Base-by-base conservation (phyloP, 2,329 filamentous ascomycete species). In the Epichloe coenophiala region DNA sequence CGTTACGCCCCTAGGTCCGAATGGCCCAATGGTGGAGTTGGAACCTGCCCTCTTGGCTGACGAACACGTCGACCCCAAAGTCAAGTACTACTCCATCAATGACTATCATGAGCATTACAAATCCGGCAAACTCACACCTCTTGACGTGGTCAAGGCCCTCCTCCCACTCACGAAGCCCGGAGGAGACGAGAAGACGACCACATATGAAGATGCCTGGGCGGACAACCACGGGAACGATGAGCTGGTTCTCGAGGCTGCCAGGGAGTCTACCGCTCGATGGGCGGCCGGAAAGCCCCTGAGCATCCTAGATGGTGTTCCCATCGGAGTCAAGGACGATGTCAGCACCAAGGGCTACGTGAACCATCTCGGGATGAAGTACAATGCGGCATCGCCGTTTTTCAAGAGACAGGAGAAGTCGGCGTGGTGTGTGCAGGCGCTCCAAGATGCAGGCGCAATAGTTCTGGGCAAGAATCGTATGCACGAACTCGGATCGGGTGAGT, bases 271-370 rank as follows among this genome's bases (percentile, higher is more conserved):
- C 0, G 72, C 78, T 61, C 74, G 89, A 44, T 95, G 85, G 65
- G 78, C 79, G 52, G 70, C 74, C 15, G 84, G 86, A 0, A 74
- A 75, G 54, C 75, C 81, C 0, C 65, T 88, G 15, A 75, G 86
- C 12, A 69, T 86, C 5, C 70, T 95, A 7, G 89, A 95, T 59
- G 89, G 89, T 12, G 80, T 95, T 1, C 89, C 88, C 0, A 77
- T 94, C 46, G 85, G 83, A 0, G 78, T 93, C 58, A 95, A 95
- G 68, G 88, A 94, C 61, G 88, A 95, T 60, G 75, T 83, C 15
- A 75, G 84, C 55, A 71, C 89, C 35, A 73, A 79, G 55, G 87
- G 85, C 13, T 90, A 88, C 62, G 75, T 78, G 47, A 78, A 75
- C 55, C 83, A 80, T 49, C 68, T 77, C 45, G 88, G 85, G 21